Evolutionary conservation across 805 yeast genomes (phyloP).

Genomic region (Wickerhamomyces canadensis): DNA sequence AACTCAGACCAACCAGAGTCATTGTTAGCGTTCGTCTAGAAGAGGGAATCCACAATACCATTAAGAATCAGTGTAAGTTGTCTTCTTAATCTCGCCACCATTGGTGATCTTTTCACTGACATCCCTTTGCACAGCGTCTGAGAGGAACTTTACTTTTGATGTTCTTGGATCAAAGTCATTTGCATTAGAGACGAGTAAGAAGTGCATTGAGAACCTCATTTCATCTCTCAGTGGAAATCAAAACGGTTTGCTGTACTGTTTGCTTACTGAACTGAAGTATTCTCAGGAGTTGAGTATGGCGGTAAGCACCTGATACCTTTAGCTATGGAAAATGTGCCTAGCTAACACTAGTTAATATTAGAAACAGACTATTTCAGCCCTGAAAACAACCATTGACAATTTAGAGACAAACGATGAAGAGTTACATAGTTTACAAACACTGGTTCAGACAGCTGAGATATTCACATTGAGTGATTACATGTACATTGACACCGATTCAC

Average conservation of each 20-base stretch:
- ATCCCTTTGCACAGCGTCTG: neutral
- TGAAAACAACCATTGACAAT: slow-evolving; percentile 2
- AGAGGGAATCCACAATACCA: slow-evolving; percentile 1
- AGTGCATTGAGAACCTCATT: slow-evolving; percentile 3
- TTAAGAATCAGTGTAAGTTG: slow-evolving; percentile 3
- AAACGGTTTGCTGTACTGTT: neutral
- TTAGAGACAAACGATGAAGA: slow-evolving; percentile 3
- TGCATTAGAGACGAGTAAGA: neutral
- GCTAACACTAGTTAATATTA: neutral
- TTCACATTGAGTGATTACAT: slow-evolving; percentile 11
- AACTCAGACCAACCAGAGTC: slow-evolving; percentile 5
- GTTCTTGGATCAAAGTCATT: slow-evolving; percentile 6
- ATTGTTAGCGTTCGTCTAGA: slow-evolving; percentile 4
- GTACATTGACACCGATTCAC: slow-evolving; percentile 25
- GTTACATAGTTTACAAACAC: neutral
- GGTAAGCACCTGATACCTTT: too few relatives aligned
- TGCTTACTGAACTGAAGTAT: slow-evolving; percentile 5
- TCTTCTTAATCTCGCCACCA: too few relatives aligned
- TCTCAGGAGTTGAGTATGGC: slow-evolving; percentile 5
- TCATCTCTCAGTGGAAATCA: neutral
- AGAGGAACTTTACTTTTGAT: slow-evolving; percentile 5
- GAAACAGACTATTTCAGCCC: neutral
- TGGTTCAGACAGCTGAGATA: slow-evolving; percentile 1
- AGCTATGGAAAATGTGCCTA: too few relatives aligned
- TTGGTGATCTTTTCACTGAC: too few relatives aligned